Conservation (phyloP, 257 asterid genomes). For the Oldenlandia corymbosa region DNA sequence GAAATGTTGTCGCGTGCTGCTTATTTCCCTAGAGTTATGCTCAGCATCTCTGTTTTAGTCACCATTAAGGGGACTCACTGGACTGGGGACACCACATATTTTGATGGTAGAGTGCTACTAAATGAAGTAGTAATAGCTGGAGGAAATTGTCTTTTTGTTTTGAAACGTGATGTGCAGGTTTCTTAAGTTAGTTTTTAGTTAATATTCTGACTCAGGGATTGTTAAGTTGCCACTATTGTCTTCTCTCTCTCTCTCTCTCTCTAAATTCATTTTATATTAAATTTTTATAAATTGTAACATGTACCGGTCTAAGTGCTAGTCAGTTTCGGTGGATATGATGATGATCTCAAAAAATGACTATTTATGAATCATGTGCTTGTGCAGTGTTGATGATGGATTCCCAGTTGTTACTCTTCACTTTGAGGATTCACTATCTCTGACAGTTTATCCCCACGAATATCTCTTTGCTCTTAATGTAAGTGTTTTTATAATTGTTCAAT, state of each 20-base stretch:
- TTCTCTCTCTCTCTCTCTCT: too few relatives aligned
- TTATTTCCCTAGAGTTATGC: not conserved
- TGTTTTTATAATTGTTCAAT: slow-evolving; percentile 2
- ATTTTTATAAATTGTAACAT: too few relatives aligned
- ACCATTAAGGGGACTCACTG: not conserved
- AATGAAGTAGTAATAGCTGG: not conserved
- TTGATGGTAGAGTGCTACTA: not conserved
- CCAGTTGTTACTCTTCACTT: slow-evolving; percentile 78
- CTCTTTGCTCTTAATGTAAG: slow-evolving; percentile 65
- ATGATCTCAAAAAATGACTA: slow-evolving; percentile 3
- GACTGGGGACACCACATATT: not conserved
- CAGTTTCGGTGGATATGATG: not conserved
- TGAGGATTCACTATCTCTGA: slow-evolving; percentile 49
- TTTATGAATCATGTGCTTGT: slow-evolving; percentile 17
- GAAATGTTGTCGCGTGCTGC: not conserved
- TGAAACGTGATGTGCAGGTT: too few relatives aligned
- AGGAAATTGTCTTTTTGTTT: not conserved
- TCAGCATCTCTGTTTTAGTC: not conserved
- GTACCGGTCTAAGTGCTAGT: not conserved
- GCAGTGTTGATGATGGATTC: slow-evolving; percentile 86
- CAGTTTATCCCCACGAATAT: slow-evolving; percentile 76
- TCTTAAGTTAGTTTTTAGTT: not conserved
- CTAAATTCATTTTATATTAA: too few relatives aligned
- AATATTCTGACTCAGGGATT: not conserved
- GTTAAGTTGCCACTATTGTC: not conserved